A percentile compares a stretch with the other conserved stretches of the same genome.
Conservation (phyloP, 2,329 filamentous ascomycete genomes). For the Fonsecaea multimorphosa region DNA sequence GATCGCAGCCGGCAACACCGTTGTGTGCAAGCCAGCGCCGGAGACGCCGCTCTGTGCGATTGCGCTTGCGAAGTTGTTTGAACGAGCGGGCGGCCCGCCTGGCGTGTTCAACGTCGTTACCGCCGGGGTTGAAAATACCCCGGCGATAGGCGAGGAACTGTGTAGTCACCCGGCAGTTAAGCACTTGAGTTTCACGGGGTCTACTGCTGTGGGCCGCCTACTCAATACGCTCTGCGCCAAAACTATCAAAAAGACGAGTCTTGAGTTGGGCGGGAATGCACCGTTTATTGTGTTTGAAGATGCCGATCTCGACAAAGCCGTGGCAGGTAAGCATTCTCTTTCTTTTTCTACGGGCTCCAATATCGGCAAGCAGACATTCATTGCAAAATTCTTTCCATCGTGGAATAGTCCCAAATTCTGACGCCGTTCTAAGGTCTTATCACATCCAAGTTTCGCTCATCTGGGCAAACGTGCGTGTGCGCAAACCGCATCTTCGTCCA, state of each 20-base stretch:
- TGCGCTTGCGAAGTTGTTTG: conserved; percentile 51
- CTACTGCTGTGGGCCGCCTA: conserved; percentile 50
- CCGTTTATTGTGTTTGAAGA: conserved; percentile 51
- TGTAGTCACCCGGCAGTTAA: conserved; percentile 38
- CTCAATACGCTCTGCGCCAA: conserved; percentile 42
- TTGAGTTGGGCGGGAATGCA: conserved; percentile 53
- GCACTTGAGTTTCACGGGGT: conserved; percentile 43
- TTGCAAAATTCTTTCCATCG: background rate
- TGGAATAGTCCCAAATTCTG: background rate
- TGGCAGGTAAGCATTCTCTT: conserved; percentile 51
- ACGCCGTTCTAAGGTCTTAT: conserved; percentile 16
- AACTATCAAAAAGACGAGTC: conserved; percentile 50
- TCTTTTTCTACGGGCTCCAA: background rate
- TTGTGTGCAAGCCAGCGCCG: conserved; percentile 89
- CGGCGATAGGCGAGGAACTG: conserved; percentile 61
- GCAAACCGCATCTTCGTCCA: conserved; percentile 89
- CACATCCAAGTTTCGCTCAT: conserved; percentile 47
- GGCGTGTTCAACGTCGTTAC: conserved; percentile 77
- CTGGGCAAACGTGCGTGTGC: conserved; percentile 91
- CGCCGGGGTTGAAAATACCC: conserved; percentile 72
- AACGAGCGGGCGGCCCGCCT: conserved; percentile 48
- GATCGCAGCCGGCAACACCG: conserved; percentile 70
- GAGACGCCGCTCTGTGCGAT: conserved; percentile 90
- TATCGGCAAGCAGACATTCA: no score
- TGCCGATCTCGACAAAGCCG: conserved; percentile 68